Evolutionary conservation across 78 protist species (phyloP), one percentile per base, ranked within the genome.

Genomic region (Dictyostelium capitatum): DNA sequence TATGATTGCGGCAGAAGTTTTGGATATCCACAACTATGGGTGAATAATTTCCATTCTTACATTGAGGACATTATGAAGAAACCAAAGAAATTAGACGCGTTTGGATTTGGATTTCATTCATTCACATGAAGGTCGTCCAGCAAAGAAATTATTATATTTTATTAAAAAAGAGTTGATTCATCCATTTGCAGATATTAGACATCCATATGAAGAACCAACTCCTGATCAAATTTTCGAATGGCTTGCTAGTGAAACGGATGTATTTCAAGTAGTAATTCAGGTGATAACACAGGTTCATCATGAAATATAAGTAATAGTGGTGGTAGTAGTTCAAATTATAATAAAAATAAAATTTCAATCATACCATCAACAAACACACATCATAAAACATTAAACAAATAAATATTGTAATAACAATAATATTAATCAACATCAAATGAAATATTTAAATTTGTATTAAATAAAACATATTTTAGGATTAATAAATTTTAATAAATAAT

Each of bases 181-280:
- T 9, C 93, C 93, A 51, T 87, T 87, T 41, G 82, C 80, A 0
- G 95, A 91, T 19, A 67, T 83, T 69, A 69, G 95, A 65, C 57
- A 32, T n/a, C 41, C 23, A 0, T 91, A 80, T 70, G 83, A 69
- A 54, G 89, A 69, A 48, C 89, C 84, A 30, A 47, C 72, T 1
- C 48, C 54, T 1, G 80, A 69, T 20, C 85, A 75, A 25, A 67
- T 91, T 15, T 81, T 83, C 28, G 30, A 65, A 25, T 83, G 89
- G 95, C 20, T 91, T 12, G 82, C 90, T 12, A 90, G 90, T 65
- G 95, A 91, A 46, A 51, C 83, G 0, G 82, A 77, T 23, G 48
- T 57, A 30, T 64, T 32, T 53, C 23, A 6, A 67, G 15, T 28
- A 67, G 17, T 37, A 67, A 5, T 67, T 15, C 7, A 5, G 30